Evolutionary conservation across 1,139 yeast genomes (phyloP).

Genomic region (Hyphopichia buzzinii): DNA sequence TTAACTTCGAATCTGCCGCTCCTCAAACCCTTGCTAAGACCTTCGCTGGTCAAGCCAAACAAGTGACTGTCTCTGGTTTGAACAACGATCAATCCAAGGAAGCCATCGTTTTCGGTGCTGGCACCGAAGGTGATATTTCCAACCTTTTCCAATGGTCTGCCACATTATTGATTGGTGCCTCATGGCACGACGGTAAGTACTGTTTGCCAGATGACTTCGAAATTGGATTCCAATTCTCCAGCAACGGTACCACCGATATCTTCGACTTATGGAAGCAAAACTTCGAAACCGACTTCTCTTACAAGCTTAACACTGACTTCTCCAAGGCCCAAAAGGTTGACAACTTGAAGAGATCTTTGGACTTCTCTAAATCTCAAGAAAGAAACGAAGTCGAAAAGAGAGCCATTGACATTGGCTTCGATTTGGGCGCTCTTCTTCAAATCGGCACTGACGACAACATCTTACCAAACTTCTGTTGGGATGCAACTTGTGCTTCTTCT

Average conservation of each 20-base stretch:
- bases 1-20: slow-evolving; percentile 12
- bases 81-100: slow-evolving; percentile 13
- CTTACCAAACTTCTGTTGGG: slow-evolving; percentile 21
- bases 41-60: slow-evolving; percentile 6
- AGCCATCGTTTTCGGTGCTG: slow-evolving; percentile 14
- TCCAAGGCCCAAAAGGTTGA: slow-evolving; percentile 4
- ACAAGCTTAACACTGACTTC: slow-evolving; percentile 11
- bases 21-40: slow-evolving; percentile 4
- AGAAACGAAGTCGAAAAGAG: slow-evolving; percentile 11
- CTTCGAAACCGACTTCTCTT: slow-evolving; percentile 17
- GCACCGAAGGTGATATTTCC: slow-evolving; percentile 10
- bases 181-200: slow-evolving; percentile 12
- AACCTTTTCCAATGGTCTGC: slow-evolving; percentile 19
- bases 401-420: slow-evolving; percentile 4
- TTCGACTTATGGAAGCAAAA: slow-evolving; percentile 15
- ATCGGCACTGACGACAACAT: slow-evolving; percentile 12
- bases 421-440: slow-evolving; percentile 11
- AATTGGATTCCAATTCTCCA: slow-evolving; percentile 19
- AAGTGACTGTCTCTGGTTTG: slow-evolving; percentile 13
- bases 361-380: slow-evolving; percentile 4
- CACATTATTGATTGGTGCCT: slow-evolving; percentile 16
- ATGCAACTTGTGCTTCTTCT: slow-evolving; percentile 3
- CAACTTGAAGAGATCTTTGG: slow-evolving; percentile 7
- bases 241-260: slow-evolving; percentile 12
- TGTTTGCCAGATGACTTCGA: slow-evolving; percentile 22